A percentile compares a stretch with the other conserved stretches of the same genome.
These are phyloP conservation scores for Ambrosia artemisiifolia DNA, from an alignment of 129 eudicot species.

Conservation along the genomic window DNA sequence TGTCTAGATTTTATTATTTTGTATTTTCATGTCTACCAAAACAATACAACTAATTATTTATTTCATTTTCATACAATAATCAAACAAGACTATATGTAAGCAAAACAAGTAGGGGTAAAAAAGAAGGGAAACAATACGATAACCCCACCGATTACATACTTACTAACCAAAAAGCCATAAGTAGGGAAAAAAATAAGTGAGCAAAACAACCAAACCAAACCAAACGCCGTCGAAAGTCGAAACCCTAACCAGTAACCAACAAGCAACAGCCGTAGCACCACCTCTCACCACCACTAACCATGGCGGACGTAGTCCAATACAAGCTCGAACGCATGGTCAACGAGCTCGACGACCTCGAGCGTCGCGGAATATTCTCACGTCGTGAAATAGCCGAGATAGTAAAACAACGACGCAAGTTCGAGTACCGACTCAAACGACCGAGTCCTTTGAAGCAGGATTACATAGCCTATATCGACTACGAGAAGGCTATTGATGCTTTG, in stretches of 20 bases:
- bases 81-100: no score
- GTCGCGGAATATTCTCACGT: slow-evolving; percentile 61
- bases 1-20: no score
- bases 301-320: slow-evolving; percentile 94
- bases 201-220: neutral
- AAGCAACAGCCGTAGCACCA: neutral
- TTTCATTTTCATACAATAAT: no score
- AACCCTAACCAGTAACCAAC: slow-evolving; percentile 14
- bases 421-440: slow-evolving; percentile 76
- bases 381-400: slow-evolving; percentile 73
- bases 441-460: slow-evolving; percentile 73
- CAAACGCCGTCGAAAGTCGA: slow-evolving; percentile 19
- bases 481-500: slow-evolving; percentile 54
- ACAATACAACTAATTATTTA: no score
- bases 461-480: slow-evolving; percentile 70
- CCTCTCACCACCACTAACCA: slow-evolving; percentile 26
- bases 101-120: no score
- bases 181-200: neutral
- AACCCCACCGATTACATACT: no score
- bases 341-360: slow-evolving; percentile 84
- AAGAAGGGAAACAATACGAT: no score
- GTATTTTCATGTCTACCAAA: no score
- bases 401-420: slow-evolving; percentile 79
- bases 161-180: slow-evolving; percentile 2
- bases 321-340: slow-evolving; percentile 83